Conservation (phyloP, 1,139 yeast genomes). For the Candida frijolesensis region DNA sequence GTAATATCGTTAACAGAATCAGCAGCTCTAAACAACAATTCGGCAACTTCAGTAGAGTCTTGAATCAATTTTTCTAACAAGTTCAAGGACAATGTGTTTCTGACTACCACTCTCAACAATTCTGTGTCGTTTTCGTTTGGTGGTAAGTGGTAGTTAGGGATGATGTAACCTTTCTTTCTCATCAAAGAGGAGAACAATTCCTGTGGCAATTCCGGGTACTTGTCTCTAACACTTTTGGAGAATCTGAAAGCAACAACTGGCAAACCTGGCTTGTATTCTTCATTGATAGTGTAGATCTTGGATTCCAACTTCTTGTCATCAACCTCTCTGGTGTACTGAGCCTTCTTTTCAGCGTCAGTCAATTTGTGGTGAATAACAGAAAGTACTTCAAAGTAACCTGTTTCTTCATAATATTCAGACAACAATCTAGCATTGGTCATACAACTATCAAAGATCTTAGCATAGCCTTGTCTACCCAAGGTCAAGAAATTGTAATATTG, state of each 20-base stretch:
- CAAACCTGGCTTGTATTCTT: constrained; percentile 67
- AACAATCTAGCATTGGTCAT: constrained; percentile 71
- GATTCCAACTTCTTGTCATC: constrained; percentile 7
- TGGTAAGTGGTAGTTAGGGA: constrained; percentile 89
- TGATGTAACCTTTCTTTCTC: constrained; percentile 82
- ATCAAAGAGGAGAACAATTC: constrained; percentile 69
- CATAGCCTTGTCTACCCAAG: constrained; percentile 72
- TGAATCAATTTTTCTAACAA: constrained; percentile 71
- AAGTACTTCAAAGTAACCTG: constrained; percentile 70
- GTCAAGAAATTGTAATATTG: constrained; percentile 82
- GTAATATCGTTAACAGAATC: constrained; percentile 28
- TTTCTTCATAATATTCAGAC: constrained; percentile 63
- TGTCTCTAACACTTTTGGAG: constrained; percentile 54
- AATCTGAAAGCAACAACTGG: constrained; percentile 90
- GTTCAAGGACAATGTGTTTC: constrained; percentile 70
- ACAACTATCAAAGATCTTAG: constrained; percentile 61
- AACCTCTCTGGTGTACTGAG: constrained; percentile 23
- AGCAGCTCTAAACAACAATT: constrained; percentile 49
- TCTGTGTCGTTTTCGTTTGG: constrained; percentile 57
- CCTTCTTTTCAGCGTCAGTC: constrained; percentile 17
- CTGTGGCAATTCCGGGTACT: constrained; percentile 86
- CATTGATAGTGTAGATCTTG: constrained; percentile 25
- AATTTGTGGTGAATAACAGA: constrained; percentile 72
- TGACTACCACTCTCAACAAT: constrained; percentile 82
- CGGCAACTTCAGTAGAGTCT: constrained; percentile 60